These are phyloP conservation scores for Annulohypoxylon bovei DNA, from an alignment of 495 filamentous ascomycete species.

Conservation along the genomic window DNA sequence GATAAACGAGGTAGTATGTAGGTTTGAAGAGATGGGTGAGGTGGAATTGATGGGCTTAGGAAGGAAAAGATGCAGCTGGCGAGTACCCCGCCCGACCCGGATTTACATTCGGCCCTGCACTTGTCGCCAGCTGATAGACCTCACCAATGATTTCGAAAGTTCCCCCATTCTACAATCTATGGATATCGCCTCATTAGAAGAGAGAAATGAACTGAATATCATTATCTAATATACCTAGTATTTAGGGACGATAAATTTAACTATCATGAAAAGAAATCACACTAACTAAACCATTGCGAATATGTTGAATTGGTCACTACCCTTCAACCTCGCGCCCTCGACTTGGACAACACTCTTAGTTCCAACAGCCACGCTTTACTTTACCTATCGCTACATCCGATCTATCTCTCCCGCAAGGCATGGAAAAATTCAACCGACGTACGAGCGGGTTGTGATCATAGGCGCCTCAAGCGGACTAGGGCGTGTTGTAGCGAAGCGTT, in stretches of 20 bases:
- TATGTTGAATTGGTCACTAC: slow-evolving; percentile 13
- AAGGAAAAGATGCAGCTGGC: neutral
- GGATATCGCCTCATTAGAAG: too few species aligned
- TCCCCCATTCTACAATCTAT: too few species aligned
- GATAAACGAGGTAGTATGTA: too few species aligned
- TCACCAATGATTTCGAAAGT: neutral
- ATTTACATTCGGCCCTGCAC: neutral
- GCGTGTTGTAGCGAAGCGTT: slow-evolving; percentile 34
- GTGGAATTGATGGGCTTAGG: too few species aligned
- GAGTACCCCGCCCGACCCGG: neutral
- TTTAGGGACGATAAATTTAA: too few species aligned
- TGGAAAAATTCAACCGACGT: slow-evolving; percentile 7
- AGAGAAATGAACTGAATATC: too few species aligned
- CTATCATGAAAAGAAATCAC: neutral
- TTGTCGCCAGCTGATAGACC: neutral
- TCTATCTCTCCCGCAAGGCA: slow-evolving; percentile 10
- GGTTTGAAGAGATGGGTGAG: too few species aligned
- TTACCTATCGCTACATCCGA: neutral
- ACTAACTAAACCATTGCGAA: neutral
- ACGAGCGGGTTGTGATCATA: slow-evolving; percentile 46
- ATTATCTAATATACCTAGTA: too few species aligned
- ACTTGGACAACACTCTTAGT: neutral
- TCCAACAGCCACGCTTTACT: slow-evolving; percentile 9
- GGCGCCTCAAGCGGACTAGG: slow-evolving; percentile 48
- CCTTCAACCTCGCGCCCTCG: neutral